Conservation (phyloP, 768 basidiomycete species). For the Leucocoprinus birnbaumii region DNA sequence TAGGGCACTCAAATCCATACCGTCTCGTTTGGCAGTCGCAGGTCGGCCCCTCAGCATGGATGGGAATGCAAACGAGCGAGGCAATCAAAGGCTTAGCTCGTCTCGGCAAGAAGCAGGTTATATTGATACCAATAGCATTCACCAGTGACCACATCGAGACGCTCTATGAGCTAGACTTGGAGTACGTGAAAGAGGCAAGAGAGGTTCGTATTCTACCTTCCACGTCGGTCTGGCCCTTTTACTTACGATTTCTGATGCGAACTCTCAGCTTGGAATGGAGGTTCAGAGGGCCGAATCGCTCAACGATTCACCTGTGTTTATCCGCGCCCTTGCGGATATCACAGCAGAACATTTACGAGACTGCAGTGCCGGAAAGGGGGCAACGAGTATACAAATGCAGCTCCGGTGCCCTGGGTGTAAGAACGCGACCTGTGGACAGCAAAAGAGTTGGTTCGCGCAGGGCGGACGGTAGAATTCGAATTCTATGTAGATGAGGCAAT, state of each 20-base stretch:
- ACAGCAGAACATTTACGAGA: constrained; percentile 74
- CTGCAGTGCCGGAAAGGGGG: constrained; percentile 54
- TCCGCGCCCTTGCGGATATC: constrained; percentile 92
- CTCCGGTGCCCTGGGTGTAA: constrained; percentile 94
- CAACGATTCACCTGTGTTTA: constrained; percentile 95
- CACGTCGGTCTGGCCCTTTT: constrained; percentile 17
- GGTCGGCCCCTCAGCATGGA: constrained; percentile 97
- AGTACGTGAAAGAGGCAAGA: constrained; percentile 87
- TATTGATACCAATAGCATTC: constrained; percentile 95
- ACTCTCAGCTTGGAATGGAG: constrained; percentile 82
- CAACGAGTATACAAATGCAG: constrained; percentile 74
- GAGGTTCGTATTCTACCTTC: constrained; percentile 54
- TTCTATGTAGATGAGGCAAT: background rate
- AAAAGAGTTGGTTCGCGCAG: constrained; percentile 87
- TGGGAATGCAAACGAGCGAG: constrained; percentile 94
- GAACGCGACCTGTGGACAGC: constrained; percentile 81
- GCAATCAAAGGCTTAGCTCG: constrained; percentile 85
- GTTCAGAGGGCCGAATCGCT: constrained; percentile 86
- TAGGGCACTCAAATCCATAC: constrained; percentile 80
- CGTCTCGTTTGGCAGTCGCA: constrained; percentile 97
- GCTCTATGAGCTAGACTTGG: constrained; percentile 92
- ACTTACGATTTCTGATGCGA: constrained; percentile 13
- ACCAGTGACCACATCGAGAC: constrained; percentile 99
- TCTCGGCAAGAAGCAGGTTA: constrained; percentile 69
- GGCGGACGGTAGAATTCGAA: constrained; percentile 48